Conservation (phyloP, 805 yeast species). For the Tetrapisispora iriomotensis region DNA sequence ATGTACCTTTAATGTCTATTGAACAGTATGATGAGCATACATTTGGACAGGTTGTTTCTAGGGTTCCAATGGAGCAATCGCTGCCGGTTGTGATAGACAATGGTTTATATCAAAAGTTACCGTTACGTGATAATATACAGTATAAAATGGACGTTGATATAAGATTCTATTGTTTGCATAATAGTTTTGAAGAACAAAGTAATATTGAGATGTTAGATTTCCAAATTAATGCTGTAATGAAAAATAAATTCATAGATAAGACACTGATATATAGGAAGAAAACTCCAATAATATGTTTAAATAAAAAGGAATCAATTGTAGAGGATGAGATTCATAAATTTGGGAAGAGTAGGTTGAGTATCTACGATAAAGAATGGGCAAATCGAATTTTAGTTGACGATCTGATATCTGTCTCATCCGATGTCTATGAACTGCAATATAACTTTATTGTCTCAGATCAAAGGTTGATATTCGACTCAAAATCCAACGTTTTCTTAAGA, state of each 20-base stretch:
- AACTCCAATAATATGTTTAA: slow-evolving; percentile 10
- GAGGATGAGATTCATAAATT: slow-evolving; percentile 8
- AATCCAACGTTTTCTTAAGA: slow-evolving; percentile 16
- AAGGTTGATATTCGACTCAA: slow-evolving; percentile 13
- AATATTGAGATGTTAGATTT: background rate
- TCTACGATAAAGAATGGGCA: slow-evolving; percentile 16
- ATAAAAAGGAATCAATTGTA: slow-evolving; percentile 5
- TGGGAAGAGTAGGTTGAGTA: slow-evolving; percentile 10
- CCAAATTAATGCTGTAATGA: background rate
- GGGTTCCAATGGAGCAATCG: slow-evolving; percentile 9
- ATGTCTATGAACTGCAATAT: slow-evolving; percentile 1
- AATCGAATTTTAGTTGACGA: slow-evolving; percentile 16
- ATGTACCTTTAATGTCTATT: slow-evolving; percentile 14
- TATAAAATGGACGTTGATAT: slow-evolving; percentile 22
- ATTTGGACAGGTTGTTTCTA: slow-evolving; percentile 9
- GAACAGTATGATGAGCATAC: slow-evolving; percentile 1
- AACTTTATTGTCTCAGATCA: background rate
- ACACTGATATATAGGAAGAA: slow-evolving; percentile 6
- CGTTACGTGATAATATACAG: slow-evolving; percentile 15
- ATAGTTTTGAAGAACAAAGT: background rate
- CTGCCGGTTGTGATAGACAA: slow-evolving; percentile 14
- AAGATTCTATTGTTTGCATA: slow-evolving; percentile 16
- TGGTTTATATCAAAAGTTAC: slow-evolving; percentile 18
- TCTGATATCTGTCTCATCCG: slow-evolving; percentile 7
- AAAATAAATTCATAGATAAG: background rate